Evolutionary conservation across 176 grass and related monocot genomes (phyloP), one percentile per base, ranked within the genome.

Genomic region (Juncus inflexus): DNA sequence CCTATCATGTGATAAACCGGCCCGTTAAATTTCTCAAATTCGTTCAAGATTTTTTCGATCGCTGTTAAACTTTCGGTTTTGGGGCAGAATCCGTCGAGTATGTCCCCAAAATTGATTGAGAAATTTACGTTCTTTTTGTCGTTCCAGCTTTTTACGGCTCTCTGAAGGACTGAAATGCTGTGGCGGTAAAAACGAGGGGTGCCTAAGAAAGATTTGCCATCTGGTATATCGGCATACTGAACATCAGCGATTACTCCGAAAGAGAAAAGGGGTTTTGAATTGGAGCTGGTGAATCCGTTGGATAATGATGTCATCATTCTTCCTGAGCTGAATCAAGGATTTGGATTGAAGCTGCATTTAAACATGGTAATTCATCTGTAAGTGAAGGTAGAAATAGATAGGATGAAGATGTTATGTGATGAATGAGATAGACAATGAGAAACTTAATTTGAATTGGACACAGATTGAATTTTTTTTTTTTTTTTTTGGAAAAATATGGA

Each of bases 1-100:
- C 90, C 90, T 12, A 95, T 80, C 86, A 95, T 95, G 78, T 95
- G 90, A 63, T 90, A 95, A 39, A 80, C 12, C 19, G 83, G 80
- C 12, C 83, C 83, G 40, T 77, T 72, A 58, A 95, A 90, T 45
- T 42, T 62, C 49, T 86, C 73, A 63, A 95, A 95, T 73, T 95
- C 86, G 0, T 60, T 36, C 2, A 90, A 67, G 7, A 87, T 80
- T 52, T 80, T 83, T 52, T 79, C 63, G 36, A 87, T 71, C 4
- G 80, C 65, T 2, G 14, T 36, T 9, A 82, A 52, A 0, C 83
- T 90, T 53, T 80, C 50, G 16, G 74, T 16, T 72, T 71, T 84
- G 5, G 86, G 90, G 64, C 90, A 90, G 80, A 79, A 82, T 35
- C 90, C 90, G 45, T 90, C 90, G 13, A 95, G 71, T 55, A 90